Conservation (phyloP, 805 yeast species). For the Yamadazyma sp. region DNA sequence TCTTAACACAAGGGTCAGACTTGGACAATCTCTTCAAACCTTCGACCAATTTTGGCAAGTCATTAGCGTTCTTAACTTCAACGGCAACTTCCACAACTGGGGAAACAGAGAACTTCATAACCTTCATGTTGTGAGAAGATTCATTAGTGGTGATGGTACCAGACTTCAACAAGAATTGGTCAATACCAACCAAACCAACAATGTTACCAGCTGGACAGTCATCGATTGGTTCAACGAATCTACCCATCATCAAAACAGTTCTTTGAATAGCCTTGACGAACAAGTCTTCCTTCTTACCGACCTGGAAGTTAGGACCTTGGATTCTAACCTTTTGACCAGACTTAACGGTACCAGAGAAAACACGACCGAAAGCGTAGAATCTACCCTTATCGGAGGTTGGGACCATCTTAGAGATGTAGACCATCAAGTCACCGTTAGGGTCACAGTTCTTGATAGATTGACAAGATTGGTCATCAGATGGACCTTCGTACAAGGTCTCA, state of each 20-base stretch:
- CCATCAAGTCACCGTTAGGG: conserved; percentile 97
- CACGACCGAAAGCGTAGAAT: conserved; percentile 99
- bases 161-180: conserved; percentile 98
- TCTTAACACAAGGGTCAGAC: conserved; percentile 98
- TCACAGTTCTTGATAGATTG: conserved; percentile 96
- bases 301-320: conserved; percentile 99
- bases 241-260: conserved; percentile 99
- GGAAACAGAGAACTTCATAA: conserved; percentile 99
- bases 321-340: conserved; percentile 99
- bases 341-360: conserved; percentile 98
- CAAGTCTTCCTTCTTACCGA: conserved; percentile 97
- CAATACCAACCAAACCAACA: conserved; percentile 99
- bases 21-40: conserved; percentile 99
- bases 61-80: conserved; percentile 99
- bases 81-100: conserved; percentile 99
- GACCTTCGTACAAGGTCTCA: conserved; percentile 98
- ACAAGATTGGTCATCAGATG: conserved; percentile 87
- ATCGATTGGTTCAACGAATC: conserved; percentile 95
- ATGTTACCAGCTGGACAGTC: conserved; percentile 99
- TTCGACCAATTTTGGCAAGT: conserved; percentile 98
- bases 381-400: conserved; percentile 99
- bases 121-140: conserved; percentile 98
- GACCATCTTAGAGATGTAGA: conserved; percentile 99
- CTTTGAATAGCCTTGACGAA: conserved; percentile 98
- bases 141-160: conserved; percentile 98